Percentiles rank a stretch among this genome's conserved stretches.
Conservation (phyloP, 1,139 yeast species). For the Chernovozyma aurita region DNA sequence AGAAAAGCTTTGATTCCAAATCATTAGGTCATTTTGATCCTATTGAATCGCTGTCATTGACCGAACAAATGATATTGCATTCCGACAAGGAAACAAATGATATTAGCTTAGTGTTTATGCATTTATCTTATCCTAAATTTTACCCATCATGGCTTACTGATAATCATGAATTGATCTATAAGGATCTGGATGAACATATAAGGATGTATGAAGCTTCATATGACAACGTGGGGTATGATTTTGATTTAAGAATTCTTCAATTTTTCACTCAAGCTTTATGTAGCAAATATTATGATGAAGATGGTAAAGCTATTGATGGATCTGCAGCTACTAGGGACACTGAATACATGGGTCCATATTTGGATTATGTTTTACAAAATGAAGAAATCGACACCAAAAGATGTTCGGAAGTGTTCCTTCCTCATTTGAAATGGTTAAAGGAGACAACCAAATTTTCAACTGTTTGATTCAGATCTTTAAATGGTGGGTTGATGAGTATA, state of each 20-base stretch:
- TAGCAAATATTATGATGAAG: conserved; percentile 28
- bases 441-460: conserved; percentile 29
- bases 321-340: conserved; percentile 12
- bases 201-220: conserved; percentile 44
- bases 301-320: conserved; percentile 28
- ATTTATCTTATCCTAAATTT: conserved; percentile 62
- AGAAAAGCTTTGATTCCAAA: conserved; percentile 40
- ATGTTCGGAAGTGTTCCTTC: conserved; percentile 33
- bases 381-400: conserved; percentile 21
- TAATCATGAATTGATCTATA: conserved; percentile 41
- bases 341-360: conserved; percentile 34
- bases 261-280: conserved; percentile 38
- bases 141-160: conserved; percentile 47
- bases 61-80: too few species aligned
- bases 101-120: conserved; percentile 46
- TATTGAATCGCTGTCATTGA: conserved; percentile 16
- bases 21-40: conserved; percentile 65
- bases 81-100: too few species aligned
- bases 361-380: conserved; percentile 24
- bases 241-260: conserved; percentile 41
- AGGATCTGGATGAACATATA: conserved; percentile 33
- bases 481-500: too few species aligned
- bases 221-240: conserved; percentile 46
- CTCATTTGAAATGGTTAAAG: conserved; percentile 37
- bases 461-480: too few species aligned